phyloP scores from a whole-genome alignment of 1,139 yeast genomes.

The Pichia sp. region DNA sequence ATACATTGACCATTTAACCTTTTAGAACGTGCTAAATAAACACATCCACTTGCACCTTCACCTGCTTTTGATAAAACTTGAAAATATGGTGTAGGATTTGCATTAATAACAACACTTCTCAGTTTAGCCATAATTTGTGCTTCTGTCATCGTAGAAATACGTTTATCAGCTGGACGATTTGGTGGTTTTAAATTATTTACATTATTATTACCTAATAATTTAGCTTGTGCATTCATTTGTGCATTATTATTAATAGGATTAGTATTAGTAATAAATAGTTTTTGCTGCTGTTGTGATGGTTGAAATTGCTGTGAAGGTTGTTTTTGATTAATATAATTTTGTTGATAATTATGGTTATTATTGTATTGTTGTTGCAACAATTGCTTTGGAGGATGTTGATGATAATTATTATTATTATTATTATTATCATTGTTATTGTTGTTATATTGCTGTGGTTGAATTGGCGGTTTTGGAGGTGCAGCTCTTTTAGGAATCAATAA shows the following conservation, averaged over 20 bases:
- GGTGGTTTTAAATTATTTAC: conserved; percentile 4
- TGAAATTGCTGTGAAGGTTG: conserved; percentile 21
- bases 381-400: conserved; percentile 5
- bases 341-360: neutral
- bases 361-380: neutral
- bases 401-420: neutral
- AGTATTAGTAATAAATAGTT: neutral
- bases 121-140: conserved; percentile 81
- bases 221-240: conserved; percentile 14
- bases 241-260: conserved; percentile 5
- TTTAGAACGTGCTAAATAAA: conserved; percentile 75
- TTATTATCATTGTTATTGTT: conserved; percentile 4
- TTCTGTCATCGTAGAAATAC: conserved; percentile 71
- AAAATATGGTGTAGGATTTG: conserved; percentile 81
- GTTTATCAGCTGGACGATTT: conserved; percentile 38
- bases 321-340: conserved; percentile 14
- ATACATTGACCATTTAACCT: conserved; percentile 46
- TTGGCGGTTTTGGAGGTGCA: conserved; percentile 11
- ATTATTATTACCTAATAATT: conserved; percentile 9
- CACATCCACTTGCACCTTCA: conserved; percentile 99
- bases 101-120: conserved; percentile 72
- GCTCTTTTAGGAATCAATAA: conserved; percentile 10
- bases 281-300: neutral
- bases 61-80: conserved; percentile 92
- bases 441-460: conserved; percentile 3